These are phyloP conservation scores for Penicillium janthinellum DNA, from an alignment of 2,329 filamentous ascomycete genomes.

Conservation along the genomic window DNA sequence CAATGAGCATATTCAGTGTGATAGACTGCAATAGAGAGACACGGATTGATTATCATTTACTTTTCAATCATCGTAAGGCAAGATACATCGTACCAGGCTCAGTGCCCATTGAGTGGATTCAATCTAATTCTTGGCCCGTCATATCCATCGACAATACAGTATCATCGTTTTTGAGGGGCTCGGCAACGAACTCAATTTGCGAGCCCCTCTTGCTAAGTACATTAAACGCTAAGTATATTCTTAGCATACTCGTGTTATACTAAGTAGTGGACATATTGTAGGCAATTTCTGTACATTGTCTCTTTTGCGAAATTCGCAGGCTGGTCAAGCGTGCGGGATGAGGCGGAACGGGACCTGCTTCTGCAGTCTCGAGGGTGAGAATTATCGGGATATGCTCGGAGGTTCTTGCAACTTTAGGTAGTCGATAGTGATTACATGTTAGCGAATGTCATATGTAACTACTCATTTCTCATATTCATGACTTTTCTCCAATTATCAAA, in stretches of 20 bases:
- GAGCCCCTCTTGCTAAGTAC: neutral
- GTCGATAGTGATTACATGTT: no score
- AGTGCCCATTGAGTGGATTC: no score
- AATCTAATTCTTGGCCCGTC: neutral
- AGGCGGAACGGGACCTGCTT: conserved; percentile 20
- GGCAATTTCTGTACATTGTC: no score
- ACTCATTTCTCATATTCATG: neutral
- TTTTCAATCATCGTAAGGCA: no score
- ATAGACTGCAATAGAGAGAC: no score
- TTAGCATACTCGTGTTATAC: neutral
- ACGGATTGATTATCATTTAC: no score
- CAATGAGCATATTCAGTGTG: no score
- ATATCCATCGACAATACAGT: neutral
- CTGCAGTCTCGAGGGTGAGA: neutral
- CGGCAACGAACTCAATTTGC: conserved; percentile 4
- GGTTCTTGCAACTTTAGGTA: no score
- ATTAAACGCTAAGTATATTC: neutral
- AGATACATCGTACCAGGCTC: no score
- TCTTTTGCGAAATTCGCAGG: no score
- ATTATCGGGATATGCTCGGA: neutral
- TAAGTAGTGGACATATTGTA: no score
- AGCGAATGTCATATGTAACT: no score
- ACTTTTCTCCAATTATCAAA: neutral
- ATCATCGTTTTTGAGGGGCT: neutral
- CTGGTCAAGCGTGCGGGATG: neutral